Conservation (phyloP, 257 asterid species). For the Eustoma russellianum region DNA sequence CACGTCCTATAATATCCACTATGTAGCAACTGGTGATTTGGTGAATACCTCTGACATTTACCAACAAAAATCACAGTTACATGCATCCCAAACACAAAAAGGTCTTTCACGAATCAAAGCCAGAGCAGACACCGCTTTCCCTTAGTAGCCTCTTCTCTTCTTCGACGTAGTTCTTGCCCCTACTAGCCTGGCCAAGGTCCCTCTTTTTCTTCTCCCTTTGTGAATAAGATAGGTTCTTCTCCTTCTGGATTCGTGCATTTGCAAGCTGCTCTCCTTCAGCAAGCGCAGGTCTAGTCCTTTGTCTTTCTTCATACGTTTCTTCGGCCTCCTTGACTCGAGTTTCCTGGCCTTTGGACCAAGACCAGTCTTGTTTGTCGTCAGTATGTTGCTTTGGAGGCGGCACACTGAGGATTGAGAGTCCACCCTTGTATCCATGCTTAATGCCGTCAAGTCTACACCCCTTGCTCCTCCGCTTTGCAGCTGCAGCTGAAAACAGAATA, state of each 20-base stretch:
- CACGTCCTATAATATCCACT: no score
- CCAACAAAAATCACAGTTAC: neutral
- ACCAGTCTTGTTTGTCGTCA: constrained; percentile 58
- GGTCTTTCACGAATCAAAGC: constrained; percentile 58
- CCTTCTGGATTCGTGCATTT: constrained; percentile 33
- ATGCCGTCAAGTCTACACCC: constrained; percentile 70
- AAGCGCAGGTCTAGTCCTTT: constrained; percentile 57
- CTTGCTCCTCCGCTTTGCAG: constrained; percentile 51
- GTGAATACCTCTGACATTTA: no score
- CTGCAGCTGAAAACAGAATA: constrained; percentile 29
- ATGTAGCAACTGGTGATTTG: no score
- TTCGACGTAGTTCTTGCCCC: constrained; percentile 95
- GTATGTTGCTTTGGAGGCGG: constrained; percentile 65
- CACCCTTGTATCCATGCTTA: constrained; percentile 88
- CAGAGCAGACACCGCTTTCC: constrained; percentile 85
- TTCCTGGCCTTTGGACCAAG: constrained; percentile 81
- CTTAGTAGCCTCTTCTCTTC: constrained; percentile 93
- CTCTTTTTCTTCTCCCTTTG: constrained; percentile 96
- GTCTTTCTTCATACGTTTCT: constrained; percentile 63
- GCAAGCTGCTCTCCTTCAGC: constrained; percentile 52
- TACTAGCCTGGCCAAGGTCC: constrained; percentile 86
- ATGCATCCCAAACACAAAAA: neutral
- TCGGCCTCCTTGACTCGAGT: constrained; percentile 39
- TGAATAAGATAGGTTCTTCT: constrained; percentile 58
- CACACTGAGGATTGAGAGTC: constrained; percentile 71